Conservation (phyloP, 2,329 filamentous ascomycete genomes). For the Aotearoamyces nothofagi region DNA sequence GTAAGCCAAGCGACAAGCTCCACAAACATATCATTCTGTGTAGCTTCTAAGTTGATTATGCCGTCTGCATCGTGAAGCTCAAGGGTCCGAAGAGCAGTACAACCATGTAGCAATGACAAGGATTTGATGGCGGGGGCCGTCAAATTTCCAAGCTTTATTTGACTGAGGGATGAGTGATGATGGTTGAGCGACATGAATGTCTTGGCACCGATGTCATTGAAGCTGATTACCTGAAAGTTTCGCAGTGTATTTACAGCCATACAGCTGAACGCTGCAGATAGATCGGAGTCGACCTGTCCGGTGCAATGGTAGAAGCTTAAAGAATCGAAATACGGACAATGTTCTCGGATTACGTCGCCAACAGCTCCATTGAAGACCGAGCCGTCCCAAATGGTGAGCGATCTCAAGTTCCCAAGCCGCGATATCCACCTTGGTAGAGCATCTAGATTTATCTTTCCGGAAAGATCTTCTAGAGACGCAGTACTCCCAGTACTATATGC, state of each 20-base stretch:
- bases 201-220: constrained; percentile 34
- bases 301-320: constrained; percentile 37
- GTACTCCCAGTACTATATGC: constrained; percentile 26
- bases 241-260: constrained; percentile 40
- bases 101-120: constrained; percentile 30
- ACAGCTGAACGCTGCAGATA: constrained; percentile 40
- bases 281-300: constrained; percentile 36
- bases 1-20: constrained; percentile 37
- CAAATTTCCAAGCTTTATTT: constrained; percentile 32
- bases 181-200: constrained; percentile 36
- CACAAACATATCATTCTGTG: constrained; percentile 34
- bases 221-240: constrained; percentile 41
- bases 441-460: constrained; percentile 33
- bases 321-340: constrained; percentile 45
- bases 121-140: constrained; percentile 31
- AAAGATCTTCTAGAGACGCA: constrained; percentile 40
- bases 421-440: constrained; percentile 43
- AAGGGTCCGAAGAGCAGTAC: constrained; percentile 31
- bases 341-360: constrained; percentile 34
- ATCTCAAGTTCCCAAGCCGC: constrained; percentile 38
- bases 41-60: constrained; percentile 29
- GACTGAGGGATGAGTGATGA: constrained; percentile 37
- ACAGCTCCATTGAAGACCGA: constrained; percentile 38
- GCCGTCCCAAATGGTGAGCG: constrained; percentile 45
- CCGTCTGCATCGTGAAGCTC: constrained; percentile 29